phyloP scores from a whole-genome alignment of 805 yeast genomes.

The Nadsonia fulvescens region DNA sequence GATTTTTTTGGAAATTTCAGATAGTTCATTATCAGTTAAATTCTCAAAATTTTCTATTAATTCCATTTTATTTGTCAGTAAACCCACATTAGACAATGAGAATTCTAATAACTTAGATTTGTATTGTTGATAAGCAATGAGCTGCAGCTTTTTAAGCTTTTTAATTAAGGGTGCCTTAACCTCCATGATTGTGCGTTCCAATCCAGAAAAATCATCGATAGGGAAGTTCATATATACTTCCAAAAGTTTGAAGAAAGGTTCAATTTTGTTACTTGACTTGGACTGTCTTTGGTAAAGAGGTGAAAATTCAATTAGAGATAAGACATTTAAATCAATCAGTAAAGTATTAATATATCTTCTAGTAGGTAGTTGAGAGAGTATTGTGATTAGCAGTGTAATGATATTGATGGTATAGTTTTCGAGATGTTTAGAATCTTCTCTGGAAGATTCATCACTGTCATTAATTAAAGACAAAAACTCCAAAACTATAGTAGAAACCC shows the following conservation, averaged over 20 bases:
- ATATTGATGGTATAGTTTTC: too few species aligned
- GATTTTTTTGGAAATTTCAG: too few species aligned
- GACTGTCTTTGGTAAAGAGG: too few species aligned
- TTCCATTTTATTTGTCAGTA: too few species aligned
- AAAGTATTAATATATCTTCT: constrained; percentile 21
- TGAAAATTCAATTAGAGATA: constrained; percentile 8
- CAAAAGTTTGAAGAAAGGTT: constrained; percentile 7
- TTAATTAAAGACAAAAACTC: too few species aligned
- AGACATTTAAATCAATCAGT: constrained; percentile 16
- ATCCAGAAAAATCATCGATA: constrained; percentile 25
- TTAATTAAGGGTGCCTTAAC: constrained; percentile 2
- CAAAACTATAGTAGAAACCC: constrained; percentile 14
- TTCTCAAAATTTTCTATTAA: too few species aligned
- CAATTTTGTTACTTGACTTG: constrained; percentile 2
- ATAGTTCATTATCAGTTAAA: too few species aligned
- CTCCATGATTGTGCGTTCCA: constrained; percentile 3
- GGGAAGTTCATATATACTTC: constrained; percentile 21
- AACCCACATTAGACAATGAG: too few species aligned
- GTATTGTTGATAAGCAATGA: constrained; percentile 3
- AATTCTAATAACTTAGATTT: too few species aligned
- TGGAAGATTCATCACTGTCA: too few species aligned
- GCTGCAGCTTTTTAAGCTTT: constrained; percentile 3
- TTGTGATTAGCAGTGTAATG: constrained; percentile 15
- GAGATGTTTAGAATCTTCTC: too few species aligned
- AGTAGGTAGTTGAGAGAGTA: constrained; percentile 25